Evolutionary conservation across 768 basidiomycete species (phyloP).

Genomic region (Dacryopinax spathularia): DNA sequence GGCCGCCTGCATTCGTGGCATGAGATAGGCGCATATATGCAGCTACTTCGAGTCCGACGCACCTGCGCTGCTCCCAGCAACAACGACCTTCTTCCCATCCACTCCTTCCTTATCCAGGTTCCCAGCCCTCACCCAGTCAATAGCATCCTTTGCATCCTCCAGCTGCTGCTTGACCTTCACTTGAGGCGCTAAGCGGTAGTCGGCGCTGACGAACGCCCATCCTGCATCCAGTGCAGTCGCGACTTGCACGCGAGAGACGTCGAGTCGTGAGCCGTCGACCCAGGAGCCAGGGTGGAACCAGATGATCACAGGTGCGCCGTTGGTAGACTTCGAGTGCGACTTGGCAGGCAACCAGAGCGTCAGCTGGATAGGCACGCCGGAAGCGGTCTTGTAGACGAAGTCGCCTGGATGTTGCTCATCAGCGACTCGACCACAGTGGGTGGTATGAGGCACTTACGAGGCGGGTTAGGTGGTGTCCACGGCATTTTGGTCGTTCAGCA

Average conservation of each 20-base stretch:
- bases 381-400: slow-evolving; percentile 1
- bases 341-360: background rate
- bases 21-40: background rate
- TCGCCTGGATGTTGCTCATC: background rate
- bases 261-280: background rate
- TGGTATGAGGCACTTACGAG: background rate
- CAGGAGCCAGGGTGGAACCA: slow-evolving; percentile 2
- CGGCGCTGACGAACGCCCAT: background rate
- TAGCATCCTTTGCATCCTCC: background rate
- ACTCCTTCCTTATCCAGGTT: background rate
- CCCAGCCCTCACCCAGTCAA: background rate
- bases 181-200: background rate
- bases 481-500: background rate
- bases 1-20: background rate
- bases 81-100: background rate
- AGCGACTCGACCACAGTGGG: background rate
- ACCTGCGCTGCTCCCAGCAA: background rate
- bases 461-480: background rate
- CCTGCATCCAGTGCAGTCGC: background rate
- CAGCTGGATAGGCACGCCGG: background rate
- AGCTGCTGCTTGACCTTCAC: background rate
- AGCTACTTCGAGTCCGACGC: background rate
- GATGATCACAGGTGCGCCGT: background rate
- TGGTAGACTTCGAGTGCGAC: background rate
- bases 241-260: slow-evolving; percentile 1